These are phyloP conservation scores for Penicillium desertorum DNA, from an alignment of 495 filamentous ascomycete species.

Conservation along the genomic window DNA sequence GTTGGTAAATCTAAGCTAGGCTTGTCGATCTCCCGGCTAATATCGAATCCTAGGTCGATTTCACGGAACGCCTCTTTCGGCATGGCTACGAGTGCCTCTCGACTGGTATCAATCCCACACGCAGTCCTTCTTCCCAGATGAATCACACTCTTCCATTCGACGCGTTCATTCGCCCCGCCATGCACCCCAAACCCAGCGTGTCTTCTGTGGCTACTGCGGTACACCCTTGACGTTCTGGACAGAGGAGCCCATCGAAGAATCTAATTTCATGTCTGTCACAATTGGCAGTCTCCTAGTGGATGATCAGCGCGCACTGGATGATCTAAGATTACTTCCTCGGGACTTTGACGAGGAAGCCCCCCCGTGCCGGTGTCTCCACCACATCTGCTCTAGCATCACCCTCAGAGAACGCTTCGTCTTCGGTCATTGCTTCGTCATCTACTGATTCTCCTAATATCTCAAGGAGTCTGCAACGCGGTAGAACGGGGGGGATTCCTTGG, in stretches of 20 bases:
- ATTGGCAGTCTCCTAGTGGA: conserved; percentile 66
- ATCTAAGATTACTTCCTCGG: conserved; percentile 61
- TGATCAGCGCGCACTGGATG: conserved; percentile 66
- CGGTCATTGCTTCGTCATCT: conserved; percentile 28
- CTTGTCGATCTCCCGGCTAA: conserved; percentile 15
- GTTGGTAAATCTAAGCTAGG: conserved; percentile 47
- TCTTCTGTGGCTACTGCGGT: conserved; percentile 91
- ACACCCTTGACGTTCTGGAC: conserved; percentile 79
- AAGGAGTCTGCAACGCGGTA: conserved; percentile 35
- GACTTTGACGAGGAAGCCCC: conserved; percentile 43
- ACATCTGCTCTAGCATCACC: conserved; percentile 11
- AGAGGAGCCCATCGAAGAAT: conserved; percentile 64
- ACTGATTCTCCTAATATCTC: conserved; percentile 19
- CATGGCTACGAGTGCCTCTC: conserved; percentile 80
- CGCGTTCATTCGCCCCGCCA: conserved; percentile 63
- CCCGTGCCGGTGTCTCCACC: conserved; percentile 20
- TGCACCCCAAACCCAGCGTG: conserved; percentile 60
- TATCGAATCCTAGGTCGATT: conserved; percentile 52
- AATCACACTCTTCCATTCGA: conserved; percentile 69
- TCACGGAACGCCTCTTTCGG: conserved; percentile 67
- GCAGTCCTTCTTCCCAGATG: conserved; percentile 72
- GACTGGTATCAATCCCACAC: conserved; percentile 70
- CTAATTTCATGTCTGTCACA: conserved; percentile 71
- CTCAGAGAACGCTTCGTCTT: conserved; percentile 12
- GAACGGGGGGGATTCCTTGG: conserved; percentile 65